Percentiles rank a stretch among this genome's conserved stretches.
Conservation (phyloP, 805 yeast species). For the Nematodospora valgi region DNA sequence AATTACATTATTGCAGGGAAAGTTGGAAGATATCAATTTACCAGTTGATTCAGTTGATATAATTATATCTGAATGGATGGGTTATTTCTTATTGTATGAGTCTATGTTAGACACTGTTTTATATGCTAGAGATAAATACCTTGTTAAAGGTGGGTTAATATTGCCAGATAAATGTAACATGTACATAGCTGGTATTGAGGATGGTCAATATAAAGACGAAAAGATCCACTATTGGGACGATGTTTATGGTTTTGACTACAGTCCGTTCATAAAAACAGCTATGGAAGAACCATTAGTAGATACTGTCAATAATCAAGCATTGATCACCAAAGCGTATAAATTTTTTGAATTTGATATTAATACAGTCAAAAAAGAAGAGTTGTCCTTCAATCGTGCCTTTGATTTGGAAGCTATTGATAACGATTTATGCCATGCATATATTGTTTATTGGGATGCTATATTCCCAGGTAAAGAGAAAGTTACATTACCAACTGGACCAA, state of each 20-base stretch:
- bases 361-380: slow-evolving; percentile 78
- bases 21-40: slow-evolving; percentile 84
- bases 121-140: slow-evolving; percentile 87
- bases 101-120: slow-evolving; percentile 97
- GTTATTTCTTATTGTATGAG: slow-evolving; percentile 91
- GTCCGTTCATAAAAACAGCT: slow-evolving; percentile 83
- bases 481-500: slow-evolving; percentile 90
- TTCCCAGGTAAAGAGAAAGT: slow-evolving; percentile 74
- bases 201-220: slow-evolving; percentile 85
- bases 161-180: slow-evolving; percentile 93
- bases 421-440: slow-evolving; percentile 82
- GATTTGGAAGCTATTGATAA: slow-evolving; percentile 68
- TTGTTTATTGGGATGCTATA: slow-evolving; percentile 93
- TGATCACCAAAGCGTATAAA: slow-evolving; percentile 71
- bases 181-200: slow-evolving; percentile 90
- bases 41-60: slow-evolving; percentile 91
- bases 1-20: slow-evolving; percentile 86
- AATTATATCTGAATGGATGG: slow-evolving; percentile 99
- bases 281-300: slow-evolving; percentile 95
- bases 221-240: slow-evolving; percentile 94
- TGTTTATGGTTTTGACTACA: slow-evolving; percentile 94
- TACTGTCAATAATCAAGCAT: slow-evolving; percentile 71
- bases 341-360: slow-evolving; percentile 84
- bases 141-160: slow-evolving; percentile 80
- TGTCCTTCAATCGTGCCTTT: slow-evolving; percentile 73